Base-by-base conservation (phyloP, 805 yeast genomes). In the Sugiyamaella marilandica region DNA sequence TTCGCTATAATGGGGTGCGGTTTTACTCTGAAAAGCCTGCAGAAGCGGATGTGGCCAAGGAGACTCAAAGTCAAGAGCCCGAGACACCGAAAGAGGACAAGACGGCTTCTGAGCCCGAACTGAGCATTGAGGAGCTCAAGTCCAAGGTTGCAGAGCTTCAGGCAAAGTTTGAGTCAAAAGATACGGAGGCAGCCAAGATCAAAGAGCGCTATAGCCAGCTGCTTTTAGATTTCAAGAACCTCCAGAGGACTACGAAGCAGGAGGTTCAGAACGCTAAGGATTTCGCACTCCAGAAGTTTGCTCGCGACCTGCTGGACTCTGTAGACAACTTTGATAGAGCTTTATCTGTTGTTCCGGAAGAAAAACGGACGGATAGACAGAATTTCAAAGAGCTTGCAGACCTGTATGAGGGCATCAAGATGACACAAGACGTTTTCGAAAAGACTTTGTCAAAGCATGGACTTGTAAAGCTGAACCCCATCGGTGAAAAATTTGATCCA, bases 271-370 rank as follows among this genome's bases (percentile, higher is more conserved):
- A 87, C 73, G 89, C 96, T 51, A 84, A 78, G 66, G 96, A 88
- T 65, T 90, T 84, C 72, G 97, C 97, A 0, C 76, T 91, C 59
- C 95, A 90, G 70, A 90, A 88, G 70, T 90, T 90, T 67, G 94
- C 96, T 59, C 85, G 82, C 70, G 97, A 90, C 61, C 77, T 90
- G 66, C 76, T 90, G 62, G 97, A 90, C 65, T 85, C 96, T 5
- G 80, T 90, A 41, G 97, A 90, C 67, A 90, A 90, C 73, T 89
- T 90, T 65, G 87, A 86, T 43, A 87, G 91, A 63, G 97, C 97
- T 9, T 75, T 91, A 62, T 82, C 90, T 1, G 90, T 87, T 59
- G 68, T 71, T 19, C 67, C 72, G 29, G 66, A 62, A 47, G 71
- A 68, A 46, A 54, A 62, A 55, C 56, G 63, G 21, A 35, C 46